A percentile compares a stretch with the other conserved stretches of the same genome.
Conservation (phyloP, 2,329 filamentous ascomycete genomes). For the Onygenales sp. region DNA sequence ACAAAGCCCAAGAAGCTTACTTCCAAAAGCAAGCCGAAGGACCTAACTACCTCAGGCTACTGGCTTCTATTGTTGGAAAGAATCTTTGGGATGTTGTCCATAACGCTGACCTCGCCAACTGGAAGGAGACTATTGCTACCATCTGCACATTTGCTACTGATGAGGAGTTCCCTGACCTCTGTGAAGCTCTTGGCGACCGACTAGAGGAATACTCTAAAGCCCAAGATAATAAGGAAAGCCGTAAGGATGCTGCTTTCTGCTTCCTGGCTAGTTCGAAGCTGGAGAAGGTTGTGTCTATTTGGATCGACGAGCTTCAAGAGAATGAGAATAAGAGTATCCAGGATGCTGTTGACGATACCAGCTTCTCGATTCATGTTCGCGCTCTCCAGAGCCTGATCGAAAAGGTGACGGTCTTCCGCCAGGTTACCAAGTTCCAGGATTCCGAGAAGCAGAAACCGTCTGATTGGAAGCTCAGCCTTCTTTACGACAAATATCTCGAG, state of each 20-base stretch:
- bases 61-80: conserved; percentile 88
- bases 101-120: conserved; percentile 84
- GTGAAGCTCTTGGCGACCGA: conserved; percentile 86
- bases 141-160: conserved; percentile 92
- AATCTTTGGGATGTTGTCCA: conserved; percentile 98
- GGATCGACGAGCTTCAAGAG: conserved; percentile 83
- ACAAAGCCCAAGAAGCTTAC: conserved; percentile 88
- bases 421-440: conserved; percentile 87
- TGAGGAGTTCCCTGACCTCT: conserved; percentile 85
- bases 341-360: conserved; percentile 60
- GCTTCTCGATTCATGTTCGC: conserved; percentile 83
- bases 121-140: conserved; percentile 95
- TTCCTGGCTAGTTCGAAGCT: conserved; percentile 92
- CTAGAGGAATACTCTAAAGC: conserved; percentile 58
- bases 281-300: conserved; percentile 93
- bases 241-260: conserved; percentile 93
- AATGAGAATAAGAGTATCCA: conserved; percentile 66
- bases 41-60: conserved; percentile 83
- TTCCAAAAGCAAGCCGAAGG: conserved; percentile 71
- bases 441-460: conserved; percentile 58
- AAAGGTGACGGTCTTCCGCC: conserved; percentile 93
- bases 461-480: conserved; percentile 77
- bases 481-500: conserved; percentile 94
- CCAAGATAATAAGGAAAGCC: conserved; percentile 46
- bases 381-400: conserved; percentile 90